Evolutionary conservation across 176 grass and related monocot species (phyloP), one percentile per base, ranked within the genome.

Genomic region (Carex scoparia): DNA sequence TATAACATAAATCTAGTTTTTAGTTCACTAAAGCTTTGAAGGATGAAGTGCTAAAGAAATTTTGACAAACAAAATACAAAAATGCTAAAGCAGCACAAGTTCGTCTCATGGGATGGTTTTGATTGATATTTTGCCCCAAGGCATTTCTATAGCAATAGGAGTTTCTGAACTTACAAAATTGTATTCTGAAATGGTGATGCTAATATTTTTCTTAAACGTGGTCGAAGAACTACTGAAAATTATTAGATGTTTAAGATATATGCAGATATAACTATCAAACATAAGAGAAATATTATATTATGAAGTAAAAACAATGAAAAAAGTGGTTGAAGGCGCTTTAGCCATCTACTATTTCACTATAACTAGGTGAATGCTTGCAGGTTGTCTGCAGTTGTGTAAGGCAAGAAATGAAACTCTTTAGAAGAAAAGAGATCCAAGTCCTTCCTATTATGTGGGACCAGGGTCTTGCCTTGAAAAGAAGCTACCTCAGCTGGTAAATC

Each of bases 281-380:
- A 56, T 28, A 33, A 79, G 74, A 37, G 53, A 72, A 46, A 79
- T 40, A 40, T 40, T 40, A 79, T 58, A 79, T 57, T 58, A 57
- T 79, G 53, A 58, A 79, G 5, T 32, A 57, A 79, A 64, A 81
- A 57, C 38, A 61, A 63, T 63, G 12, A 15, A 15, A 81, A 65
- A 82, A 49, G 79, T 82, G 79, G 61, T 82, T 65, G 42, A 82
- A 82, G 35, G 68, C 67, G 81, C 57, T 87, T 81, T 84, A 91
- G 84, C 84, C 69, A 81, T 86, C 61, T 84, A 60, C 65, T 83
- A 14, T 61, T 66, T 85, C 90, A 84, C 74, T 86, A 85, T 93
- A 85, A 93, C 86, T 78, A 87, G 85, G 90, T 89, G 87, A 92
- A 97, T 91, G 88, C 91, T 97, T 98, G 92, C 95, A 98, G 95